These are phyloP conservation scores for Apiotrichum gracile DNA, from an alignment of 1,284 basidiomycete genomes.

Conservation along the genomic window DNA sequence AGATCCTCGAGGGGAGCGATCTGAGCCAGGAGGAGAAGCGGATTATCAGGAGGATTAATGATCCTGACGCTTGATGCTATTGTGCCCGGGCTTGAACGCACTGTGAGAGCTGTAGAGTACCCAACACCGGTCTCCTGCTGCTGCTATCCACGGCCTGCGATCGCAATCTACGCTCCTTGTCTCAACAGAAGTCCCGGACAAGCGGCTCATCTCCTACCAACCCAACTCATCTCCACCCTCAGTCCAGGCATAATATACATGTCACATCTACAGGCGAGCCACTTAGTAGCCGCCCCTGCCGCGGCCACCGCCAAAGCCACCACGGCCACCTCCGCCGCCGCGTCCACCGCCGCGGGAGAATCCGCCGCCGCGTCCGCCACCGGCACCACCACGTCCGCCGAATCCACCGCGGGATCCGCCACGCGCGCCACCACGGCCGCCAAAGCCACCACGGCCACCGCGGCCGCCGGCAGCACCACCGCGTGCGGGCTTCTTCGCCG, in stretches of 20 bases:
- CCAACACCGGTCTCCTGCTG: too few relatives aligned
- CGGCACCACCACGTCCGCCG: not conserved
- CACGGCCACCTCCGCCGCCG: not conserved
- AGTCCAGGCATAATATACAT: conserved; percentile 14
- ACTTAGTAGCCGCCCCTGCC: conserved; percentile 14
- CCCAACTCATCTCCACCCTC: not conserved
- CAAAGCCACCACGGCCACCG: conserved; percentile 7
- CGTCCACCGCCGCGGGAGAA: conserved; percentile 14
- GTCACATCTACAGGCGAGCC: not conserved
- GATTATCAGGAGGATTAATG: not conserved
- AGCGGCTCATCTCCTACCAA: not conserved
- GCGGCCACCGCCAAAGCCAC: conserved; percentile 8
- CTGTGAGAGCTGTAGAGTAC: too few relatives aligned
- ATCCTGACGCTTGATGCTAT: too few relatives aligned
- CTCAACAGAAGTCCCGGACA: too few relatives aligned
- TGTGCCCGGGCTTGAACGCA: too few relatives aligned
- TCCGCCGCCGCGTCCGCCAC: conserved; percentile 14
- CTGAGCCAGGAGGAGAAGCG: not conserved
- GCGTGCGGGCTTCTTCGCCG: conserved; percentile 1
- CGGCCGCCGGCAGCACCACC: conserved; percentile 8
- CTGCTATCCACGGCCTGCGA: too few relatives aligned
- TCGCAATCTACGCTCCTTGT: too few relatives aligned
- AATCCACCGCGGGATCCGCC: not conserved
- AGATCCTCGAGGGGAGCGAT: not conserved
- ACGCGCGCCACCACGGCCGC: not conserved